Conservation (phyloP, 345 rosid genomes). For the Camelina laxa region DNA sequence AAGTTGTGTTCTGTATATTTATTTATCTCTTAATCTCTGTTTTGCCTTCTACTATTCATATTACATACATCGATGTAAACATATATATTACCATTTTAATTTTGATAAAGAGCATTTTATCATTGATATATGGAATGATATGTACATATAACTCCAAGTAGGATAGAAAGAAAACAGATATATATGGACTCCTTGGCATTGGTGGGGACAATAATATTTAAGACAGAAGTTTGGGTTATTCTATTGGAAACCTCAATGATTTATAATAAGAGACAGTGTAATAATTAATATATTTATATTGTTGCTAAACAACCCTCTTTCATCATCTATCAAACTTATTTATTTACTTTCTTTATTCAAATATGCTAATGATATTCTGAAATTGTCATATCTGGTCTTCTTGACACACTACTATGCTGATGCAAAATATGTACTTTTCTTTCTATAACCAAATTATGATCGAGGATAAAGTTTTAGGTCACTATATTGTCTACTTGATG, state of each 20-base stretch:
- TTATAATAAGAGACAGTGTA: neutral
- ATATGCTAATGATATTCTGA: no score
- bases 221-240: neutral
- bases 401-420: no score
- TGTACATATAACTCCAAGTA: neutral
- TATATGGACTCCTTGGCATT: neutral
- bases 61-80: neutral
- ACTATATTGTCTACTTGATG: neutral
- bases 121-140: no score
- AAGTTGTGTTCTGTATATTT: neutral
- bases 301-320: neutral
- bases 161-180: slow-evolving; percentile 6
- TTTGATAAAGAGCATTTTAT: no score
- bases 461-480: no score
- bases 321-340: neutral
- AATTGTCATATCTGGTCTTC: no score
- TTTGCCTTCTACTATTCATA: neutral
- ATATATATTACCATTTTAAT: no score
- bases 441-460: no score
- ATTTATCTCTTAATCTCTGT: no score
- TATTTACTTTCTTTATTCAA: neutral
- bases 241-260: slow-evolving; percentile 14
- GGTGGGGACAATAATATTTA: slow-evolving; percentile 17
- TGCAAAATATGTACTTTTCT: no score
- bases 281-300: neutral